Percentiles rank a stretch among this genome's conserved stretches.
Evolutionary conservation across 2,329 filamentous ascomycete genomes (phyloP).

Genomic region (Botrytis deweyae): DNA sequence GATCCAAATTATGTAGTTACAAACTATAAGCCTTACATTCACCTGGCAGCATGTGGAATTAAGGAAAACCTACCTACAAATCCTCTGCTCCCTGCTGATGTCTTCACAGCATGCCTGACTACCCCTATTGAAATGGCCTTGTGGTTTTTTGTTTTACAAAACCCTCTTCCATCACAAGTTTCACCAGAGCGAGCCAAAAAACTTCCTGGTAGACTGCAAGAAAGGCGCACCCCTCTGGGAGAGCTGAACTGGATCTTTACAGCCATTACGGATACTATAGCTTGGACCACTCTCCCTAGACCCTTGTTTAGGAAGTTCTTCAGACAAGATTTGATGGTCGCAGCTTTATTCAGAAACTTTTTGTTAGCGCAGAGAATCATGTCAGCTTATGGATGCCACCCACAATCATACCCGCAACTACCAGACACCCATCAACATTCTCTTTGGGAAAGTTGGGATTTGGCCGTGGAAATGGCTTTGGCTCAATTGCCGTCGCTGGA

Average conservation of each 20-base stretch:
- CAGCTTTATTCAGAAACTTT: constrained; percentile 94
- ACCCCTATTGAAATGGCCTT: constrained; percentile 97
- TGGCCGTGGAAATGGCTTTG: constrained; percentile 92
- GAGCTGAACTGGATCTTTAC: constrained; percentile 99
- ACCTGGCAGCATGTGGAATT: constrained; percentile 85
- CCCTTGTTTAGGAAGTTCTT: constrained; percentile 96
- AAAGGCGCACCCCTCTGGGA: constrained; percentile 87
- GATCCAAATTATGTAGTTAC: constrained; percentile 85
- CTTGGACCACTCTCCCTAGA: constrained; percentile 91
- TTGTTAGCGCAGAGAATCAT: constrained; percentile 92
- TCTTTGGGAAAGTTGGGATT: constrained; percentile 95
- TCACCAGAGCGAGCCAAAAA: constrained; percentile 81
- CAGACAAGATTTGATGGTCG: constrained; percentile 97
- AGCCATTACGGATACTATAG: constrained; percentile 97
- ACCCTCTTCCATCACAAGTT: constrained; percentile 61
- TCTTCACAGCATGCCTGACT: constrained; percentile 94
- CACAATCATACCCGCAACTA: constrained; percentile 86
- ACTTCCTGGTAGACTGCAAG: constrained; percentile 87
- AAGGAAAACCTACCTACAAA: constrained; percentile 95
- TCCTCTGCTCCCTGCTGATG: constrained; percentile 85
- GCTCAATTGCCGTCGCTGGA: constrained; percentile 85
- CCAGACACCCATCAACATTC: constrained; percentile 94
- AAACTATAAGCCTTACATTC: constrained; percentile 69
- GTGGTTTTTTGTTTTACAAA: constrained; percentile 94
- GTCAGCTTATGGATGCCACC: constrained; percentile 93